Evolutionary conservation across 1,139 yeast genomes (phyloP), one percentile per base, ranked within the genome.

Genomic region (Geotrichum reessii): DNA sequence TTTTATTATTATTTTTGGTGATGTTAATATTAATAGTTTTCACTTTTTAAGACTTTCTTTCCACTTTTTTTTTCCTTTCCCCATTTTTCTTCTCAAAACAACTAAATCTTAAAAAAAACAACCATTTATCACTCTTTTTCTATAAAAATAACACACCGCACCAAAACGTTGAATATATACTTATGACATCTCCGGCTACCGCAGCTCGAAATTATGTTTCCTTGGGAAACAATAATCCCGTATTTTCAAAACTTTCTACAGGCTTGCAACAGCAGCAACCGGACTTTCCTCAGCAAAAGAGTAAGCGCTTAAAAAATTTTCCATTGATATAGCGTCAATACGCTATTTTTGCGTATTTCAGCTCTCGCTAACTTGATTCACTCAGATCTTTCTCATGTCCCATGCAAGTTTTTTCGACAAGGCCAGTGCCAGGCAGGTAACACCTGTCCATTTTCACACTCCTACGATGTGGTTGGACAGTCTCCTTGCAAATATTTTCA

Each of bases 351-450:
- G 22, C 12, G 24, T 14, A 17, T 17, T 11, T 11, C 5, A 19
- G 22, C 6, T 6, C n/a, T 21, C 17, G 25, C 48, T 52, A 52
- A 40, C 37, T 14, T n/a, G 11, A 33, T 28, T 14, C 37, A 33
- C 47, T 28, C 53, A 76, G 79, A 86, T 67, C 78, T 87, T 57
- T 85, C 95, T 57, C 99, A 92, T 73, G 98, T 92, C 47, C 98
- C 99, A 1, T 92, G 99, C 73, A 92, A 92, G 74, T 92, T 93
- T 76, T 91, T 79, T 71, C 79, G 83, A 63, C 97, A 91, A 70
- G 97, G 98, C 0, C 83, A 87, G 21, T 92, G 98, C 72, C 97
- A 91, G 73, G 98, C 98, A 0, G 98, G 98, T 12, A 78, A 76
- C 59, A 79, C 93, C 1, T 93, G 98, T 72, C 97, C 97, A 1